A percentile compares a stretch with the other conserved stretches of the same genome.
Conservation (phyloP, 768 basidiomycete species). For the Amyloporia xantha region DNA sequence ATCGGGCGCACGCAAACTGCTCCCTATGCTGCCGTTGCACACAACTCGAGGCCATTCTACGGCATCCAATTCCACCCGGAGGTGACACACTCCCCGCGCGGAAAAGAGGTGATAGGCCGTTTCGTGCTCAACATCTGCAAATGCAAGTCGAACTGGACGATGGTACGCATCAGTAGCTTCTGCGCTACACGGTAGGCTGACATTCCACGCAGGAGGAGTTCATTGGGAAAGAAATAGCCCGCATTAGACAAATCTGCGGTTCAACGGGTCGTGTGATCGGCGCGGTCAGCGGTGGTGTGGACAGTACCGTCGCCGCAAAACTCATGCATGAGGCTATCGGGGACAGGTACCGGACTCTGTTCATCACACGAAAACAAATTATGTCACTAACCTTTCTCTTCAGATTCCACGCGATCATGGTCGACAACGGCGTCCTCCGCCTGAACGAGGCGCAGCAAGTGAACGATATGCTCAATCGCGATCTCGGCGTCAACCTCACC, state of each 20-base stretch:
- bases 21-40: constrained; percentile 90
- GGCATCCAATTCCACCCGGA: constrained; percentile 99
- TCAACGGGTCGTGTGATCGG: constrained; percentile 94
- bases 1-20: constrained; percentile 84
- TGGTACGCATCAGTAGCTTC: constrained; percentile 43
- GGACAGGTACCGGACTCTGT: constrained; percentile 75
- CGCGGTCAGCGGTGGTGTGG: constrained; percentile 95
- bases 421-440: constrained; percentile 96
- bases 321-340: constrained; percentile 99
- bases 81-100: constrained; percentile 89
- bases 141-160: constrained; percentile 84
- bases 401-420: constrained; percentile 99
- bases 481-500: constrained; percentile 94
- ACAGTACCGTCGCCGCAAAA: constrained; percentile 97
- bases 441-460: constrained; percentile 89
- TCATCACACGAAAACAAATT: too few species aligned
- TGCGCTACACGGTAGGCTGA: background rate
- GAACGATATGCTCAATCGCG: constrained; percentile 83
- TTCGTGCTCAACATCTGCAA: constrained; percentile 84
- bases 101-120: constrained; percentile 80
- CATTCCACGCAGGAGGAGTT: constrained; percentile 71
- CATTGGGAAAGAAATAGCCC: constrained; percentile 91
- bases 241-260: constrained; percentile 93
- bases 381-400: too few species aligned
- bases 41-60: constrained; percentile 82